Evolutionary conservation across 345 rosid species (phyloP).

Genomic region (Citrus australasica): DNA sequence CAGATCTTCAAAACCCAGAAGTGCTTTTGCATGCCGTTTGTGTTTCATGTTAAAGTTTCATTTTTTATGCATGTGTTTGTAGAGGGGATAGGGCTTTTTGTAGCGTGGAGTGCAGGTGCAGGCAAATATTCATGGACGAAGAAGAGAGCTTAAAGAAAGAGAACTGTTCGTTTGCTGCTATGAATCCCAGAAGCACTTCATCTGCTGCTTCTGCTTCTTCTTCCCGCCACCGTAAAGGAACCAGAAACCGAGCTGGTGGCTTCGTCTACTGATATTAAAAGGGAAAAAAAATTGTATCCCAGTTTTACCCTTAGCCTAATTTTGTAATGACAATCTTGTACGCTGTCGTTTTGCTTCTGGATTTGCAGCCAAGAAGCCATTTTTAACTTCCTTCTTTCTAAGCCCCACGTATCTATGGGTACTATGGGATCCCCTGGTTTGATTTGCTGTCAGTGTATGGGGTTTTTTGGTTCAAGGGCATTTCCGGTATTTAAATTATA

Average conservation of each 20-base stretch:
- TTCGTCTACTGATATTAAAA: slow-evolving; percentile 40
- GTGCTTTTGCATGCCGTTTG: background rate
- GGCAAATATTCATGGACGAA: slow-evolving; percentile 81
- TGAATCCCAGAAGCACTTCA: slow-evolving; percentile 22
- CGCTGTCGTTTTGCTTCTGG: slow-evolving; percentile 29
- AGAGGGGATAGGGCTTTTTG: slow-evolving; percentile 88
- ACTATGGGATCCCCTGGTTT: slow-evolving; percentile 14
- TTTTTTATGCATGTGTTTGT: background rate
- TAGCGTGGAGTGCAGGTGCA: slow-evolving; percentile 89
- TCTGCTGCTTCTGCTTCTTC: slow-evolving; percentile 29
- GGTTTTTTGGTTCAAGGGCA: background rate
- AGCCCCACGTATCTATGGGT: slow-evolving; percentile 5
- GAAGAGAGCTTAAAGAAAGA: slow-evolving; percentile 49
- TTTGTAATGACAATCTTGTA: slow-evolving; percentile 27
- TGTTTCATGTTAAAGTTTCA: background rate
- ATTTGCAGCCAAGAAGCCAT: slow-evolving; percentile 29
- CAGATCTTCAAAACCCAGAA: background rate
- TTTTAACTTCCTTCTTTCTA: slow-evolving; percentile 5
- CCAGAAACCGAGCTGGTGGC: slow-evolving; percentile 58
- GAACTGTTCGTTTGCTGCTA: slow-evolving; percentile 44
- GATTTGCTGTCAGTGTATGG: background rate
- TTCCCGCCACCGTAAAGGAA: slow-evolving; percentile 40
- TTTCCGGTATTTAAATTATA: background rate
- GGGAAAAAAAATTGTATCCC: slow-evolving; percentile 1
- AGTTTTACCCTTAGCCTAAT: slow-evolving; percentile 27